Evolutionary conservation across 805 yeast species (phyloP).

Genomic region (Wickerhamomyces bovis): DNA sequence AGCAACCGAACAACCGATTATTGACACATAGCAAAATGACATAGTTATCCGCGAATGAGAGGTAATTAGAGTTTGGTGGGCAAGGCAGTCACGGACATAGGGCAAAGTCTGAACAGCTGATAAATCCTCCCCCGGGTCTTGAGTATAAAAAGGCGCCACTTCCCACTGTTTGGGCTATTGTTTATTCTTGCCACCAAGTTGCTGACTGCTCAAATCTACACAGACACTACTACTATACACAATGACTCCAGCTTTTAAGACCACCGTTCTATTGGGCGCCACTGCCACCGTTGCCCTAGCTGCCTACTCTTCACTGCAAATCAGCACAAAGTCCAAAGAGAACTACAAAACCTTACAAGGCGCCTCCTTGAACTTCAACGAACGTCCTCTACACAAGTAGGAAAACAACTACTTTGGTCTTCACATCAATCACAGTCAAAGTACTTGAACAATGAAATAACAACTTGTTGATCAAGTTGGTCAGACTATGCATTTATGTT

Average conservation of each 20-base stretch:
- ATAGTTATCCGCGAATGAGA: too few relatives aligned
- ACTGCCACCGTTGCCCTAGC: conserved; percentile 9
- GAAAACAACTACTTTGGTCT: not conserved
- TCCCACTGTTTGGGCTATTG: not conserved
- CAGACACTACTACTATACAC: not conserved
- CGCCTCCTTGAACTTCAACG: conserved; percentile 6
- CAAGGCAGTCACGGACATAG: not conserved
- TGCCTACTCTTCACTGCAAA: conserved; percentile 18
- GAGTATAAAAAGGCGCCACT: not conserved
- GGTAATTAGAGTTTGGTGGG: too few relatives aligned
- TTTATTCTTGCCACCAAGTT: not conserved
- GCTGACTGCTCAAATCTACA: too few relatives aligned
- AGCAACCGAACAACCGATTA: not conserved
- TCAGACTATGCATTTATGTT: not conserved
- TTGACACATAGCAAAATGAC: not conserved
- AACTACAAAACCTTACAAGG: conserved; percentile 14
- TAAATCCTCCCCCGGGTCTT: not conserved
- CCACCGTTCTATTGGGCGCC: not conserved
- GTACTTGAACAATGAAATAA: not conserved
- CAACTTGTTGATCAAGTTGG: not conserved
- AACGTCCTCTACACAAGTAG: conserved; percentile 9
- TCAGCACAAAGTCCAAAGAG: conserved; percentile 20
- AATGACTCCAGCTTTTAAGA: not conserved
- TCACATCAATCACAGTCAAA: not conserved
- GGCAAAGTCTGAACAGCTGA: not conserved